Evolutionary conservation across 768 basidiomycete genomes (phyloP).

Genomic region (Hygrophoropsis aurantiaca): DNA sequence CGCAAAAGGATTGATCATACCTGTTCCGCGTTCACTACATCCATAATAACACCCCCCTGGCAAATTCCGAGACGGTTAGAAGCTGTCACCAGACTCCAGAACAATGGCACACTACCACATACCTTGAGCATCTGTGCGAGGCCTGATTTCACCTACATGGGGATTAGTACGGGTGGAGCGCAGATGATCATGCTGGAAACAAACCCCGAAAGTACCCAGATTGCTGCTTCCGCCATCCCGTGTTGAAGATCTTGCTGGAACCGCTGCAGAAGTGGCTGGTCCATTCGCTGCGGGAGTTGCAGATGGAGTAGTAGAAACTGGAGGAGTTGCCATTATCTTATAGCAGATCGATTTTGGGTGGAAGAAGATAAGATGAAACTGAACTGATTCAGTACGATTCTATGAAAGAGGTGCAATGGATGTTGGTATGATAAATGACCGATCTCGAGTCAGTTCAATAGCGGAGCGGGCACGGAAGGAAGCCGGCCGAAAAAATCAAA

Average conservation of each 20-base stretch:
- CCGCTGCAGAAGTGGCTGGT: slow-evolving; percentile 29
- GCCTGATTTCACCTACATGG: slow-evolving; percentile 80
- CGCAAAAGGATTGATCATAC: slow-evolving; percentile 22
- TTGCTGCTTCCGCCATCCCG: slow-evolving; percentile 56
- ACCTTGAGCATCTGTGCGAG: slow-evolving; percentile 98
- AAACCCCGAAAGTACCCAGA: slow-evolving; percentile 72
- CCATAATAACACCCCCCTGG: slow-evolving; percentile 92
- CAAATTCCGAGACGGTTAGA: slow-evolving; percentile 1
- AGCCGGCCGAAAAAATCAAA: too few relatives aligned
- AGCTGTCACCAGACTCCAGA: slow-evolving; percentile 7
- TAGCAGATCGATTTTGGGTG: too few relatives aligned
- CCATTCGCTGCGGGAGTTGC: slow-evolving; percentile 6
- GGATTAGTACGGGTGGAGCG: neutral
- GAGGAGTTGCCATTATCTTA: slow-evolving; percentile 19
- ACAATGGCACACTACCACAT: slow-evolving; percentile 16
- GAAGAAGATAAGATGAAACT: neutral
- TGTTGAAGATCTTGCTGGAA: slow-evolving; percentile 52
- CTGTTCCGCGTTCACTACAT: slow-evolving; percentile 82
- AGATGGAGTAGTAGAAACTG: slow-evolving; percentile 8
- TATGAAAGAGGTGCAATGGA: too few relatives aligned
- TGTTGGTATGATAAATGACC: neutral
- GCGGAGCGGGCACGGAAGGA: too few relatives aligned
- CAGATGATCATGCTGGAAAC: slow-evolving; percentile 12
- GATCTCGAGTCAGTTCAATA: too few relatives aligned
- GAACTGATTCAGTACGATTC: too few relatives aligned